Percentiles rank a stretch among this genome's conserved stretches.
Evolutionary conservation across 2,329 filamentous ascomycete species (phyloP).

Genomic region (Byssochlamys sp.): DNA sequence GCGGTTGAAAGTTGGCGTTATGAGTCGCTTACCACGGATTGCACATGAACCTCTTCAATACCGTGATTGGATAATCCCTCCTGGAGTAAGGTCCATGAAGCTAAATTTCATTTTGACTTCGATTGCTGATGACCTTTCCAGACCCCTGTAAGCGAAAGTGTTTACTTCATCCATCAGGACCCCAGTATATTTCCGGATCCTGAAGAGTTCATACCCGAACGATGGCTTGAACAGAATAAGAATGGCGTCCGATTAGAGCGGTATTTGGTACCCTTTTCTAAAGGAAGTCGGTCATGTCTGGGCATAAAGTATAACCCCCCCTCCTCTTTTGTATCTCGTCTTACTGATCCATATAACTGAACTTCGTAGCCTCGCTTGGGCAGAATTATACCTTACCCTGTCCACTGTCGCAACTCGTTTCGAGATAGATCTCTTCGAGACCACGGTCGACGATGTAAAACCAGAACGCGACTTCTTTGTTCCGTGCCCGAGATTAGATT

Average conservation of each 20-base stretch:
- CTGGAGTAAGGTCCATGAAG: conserved; percentile 15
- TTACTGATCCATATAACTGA: neutral
- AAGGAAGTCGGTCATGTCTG: conserved; percentile 37
- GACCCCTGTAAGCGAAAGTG: conserved; percentile 31
- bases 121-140: conserved; percentile 3
- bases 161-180: conserved; percentile 26
- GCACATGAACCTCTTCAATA: conserved; percentile 20
- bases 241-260: conserved; percentile 23
- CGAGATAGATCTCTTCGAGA: conserved; percentile 23
- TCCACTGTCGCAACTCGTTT: conserved; percentile 21
- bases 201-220: conserved; percentile 26
- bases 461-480: conserved; percentile 17
- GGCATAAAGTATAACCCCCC: conserved; percentile 31
- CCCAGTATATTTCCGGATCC: conserved; percentile 29
- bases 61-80: conserved; percentile 23
- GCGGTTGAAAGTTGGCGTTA: conserved; percentile 22
- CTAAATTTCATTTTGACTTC: neutral
- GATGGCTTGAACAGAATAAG: conserved; percentile 26
- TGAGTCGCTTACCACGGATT: conserved; percentile 20
- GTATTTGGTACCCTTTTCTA: conserved; percentile 31
- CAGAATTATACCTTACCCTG: conserved; percentile 23
- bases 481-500: conserved; percentile 3
- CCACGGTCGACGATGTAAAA: conserved; percentile 20
- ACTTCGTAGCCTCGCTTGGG: conserved; percentile 20
- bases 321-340: neutral